phyloP scores from a whole-genome alignment of 2,329 filamentous ascomycete genomes.

The Paraphoma sp. region DNA sequence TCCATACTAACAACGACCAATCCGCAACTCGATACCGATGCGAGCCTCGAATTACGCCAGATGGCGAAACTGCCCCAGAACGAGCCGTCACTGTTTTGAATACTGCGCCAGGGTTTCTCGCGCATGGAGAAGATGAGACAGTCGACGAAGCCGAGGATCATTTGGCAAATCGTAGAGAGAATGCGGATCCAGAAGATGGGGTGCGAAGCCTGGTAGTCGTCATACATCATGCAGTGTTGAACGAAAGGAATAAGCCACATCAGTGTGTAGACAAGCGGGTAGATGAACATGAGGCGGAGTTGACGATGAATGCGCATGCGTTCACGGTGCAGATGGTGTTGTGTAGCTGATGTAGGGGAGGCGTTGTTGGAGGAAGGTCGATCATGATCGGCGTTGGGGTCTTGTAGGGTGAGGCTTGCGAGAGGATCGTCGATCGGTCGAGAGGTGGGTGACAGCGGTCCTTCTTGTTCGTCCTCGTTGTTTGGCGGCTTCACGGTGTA shows the following conservation, averaged over 20 bases:
- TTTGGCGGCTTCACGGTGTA: constrained; percentile 4
- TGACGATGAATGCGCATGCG: constrained; percentile 69
- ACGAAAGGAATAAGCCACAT: constrained; percentile 78
- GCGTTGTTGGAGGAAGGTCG: not conserved
- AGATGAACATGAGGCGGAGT: constrained; percentile 75
- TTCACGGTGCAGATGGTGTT: constrained; percentile 30
- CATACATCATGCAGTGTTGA: constrained; percentile 67
- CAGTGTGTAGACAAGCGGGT: constrained; percentile 73
- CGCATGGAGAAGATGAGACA: constrained; percentile 71
- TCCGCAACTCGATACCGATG: not conserved
- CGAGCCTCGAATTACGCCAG: not conserved
- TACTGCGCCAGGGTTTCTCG: constrained; percentile 74
- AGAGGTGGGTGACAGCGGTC: not conserved
- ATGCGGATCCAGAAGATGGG: constrained; percentile 65
- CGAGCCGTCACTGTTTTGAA: constrained; percentile 53
- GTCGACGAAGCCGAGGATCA: constrained; percentile 71
- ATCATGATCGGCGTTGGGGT: no score
- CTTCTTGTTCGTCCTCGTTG: not conserved
- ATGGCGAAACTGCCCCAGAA: constrained; percentile 47
- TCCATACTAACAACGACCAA: not conserved
- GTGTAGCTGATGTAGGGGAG: constrained; percentile 6
- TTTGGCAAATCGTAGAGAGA: constrained; percentile 64
- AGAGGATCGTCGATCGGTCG: not conserved
- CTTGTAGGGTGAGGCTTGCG: not conserved
- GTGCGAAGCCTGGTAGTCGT: constrained; percentile 56